phyloP scores from a whole-genome alignment of 805 yeast species.

The Hyphopichia homilentoma region DNA sequence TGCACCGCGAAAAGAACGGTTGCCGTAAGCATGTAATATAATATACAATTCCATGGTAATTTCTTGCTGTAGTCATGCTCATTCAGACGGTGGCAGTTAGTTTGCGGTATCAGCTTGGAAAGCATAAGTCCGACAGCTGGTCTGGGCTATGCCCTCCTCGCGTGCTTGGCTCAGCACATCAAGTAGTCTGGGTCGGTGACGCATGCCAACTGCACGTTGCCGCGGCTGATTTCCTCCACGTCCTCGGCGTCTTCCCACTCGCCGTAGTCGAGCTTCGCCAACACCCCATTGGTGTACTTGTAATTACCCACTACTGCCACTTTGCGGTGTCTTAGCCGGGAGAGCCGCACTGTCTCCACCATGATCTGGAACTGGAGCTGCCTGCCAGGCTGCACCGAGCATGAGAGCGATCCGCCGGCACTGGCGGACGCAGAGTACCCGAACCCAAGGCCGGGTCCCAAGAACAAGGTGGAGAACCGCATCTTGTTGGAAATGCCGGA shows the following conservation, averaged over 20 bases:
- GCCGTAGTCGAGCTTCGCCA: constrained; percentile 5
- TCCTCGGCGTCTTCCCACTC: constrained; percentile 11
- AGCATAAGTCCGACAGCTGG: too few relatives aligned
- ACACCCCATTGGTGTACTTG: constrained; percentile 1
- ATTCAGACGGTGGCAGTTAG: too few relatives aligned
- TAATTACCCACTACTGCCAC: constrained; percentile 5
- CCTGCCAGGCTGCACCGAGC: constrained; percentile 9
- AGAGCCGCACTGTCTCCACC: constrained; percentile 4
- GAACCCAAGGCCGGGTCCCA: constrained; percentile 6
- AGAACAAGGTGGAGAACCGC: constrained; percentile 6
- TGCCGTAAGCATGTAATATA: too few relatives aligned
- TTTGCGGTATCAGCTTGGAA: too few relatives aligned
- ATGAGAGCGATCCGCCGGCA: constrained; percentile 8
- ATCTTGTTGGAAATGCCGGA: constrained; percentile 6
- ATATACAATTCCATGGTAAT: too few relatives aligned
- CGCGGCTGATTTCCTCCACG: constrained; percentile 3
- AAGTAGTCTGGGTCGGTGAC: constrained; percentile 8
- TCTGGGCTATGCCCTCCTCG: too few relatives aligned
- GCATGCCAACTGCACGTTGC: constrained; percentile 11
- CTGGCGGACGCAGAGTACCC: constrained; percentile 3
- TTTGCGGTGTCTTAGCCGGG: constrained; percentile 7
- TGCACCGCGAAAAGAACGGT: constrained; percentile 46
- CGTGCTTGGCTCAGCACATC: constrained; percentile 1
- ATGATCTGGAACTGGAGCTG: constrained; percentile 9
- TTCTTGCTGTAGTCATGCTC: too few relatives aligned